Evolutionary conservation across 768 basidiomycete species (phyloP), one percentile per base, ranked within the genome.

Genomic region (Terana coerulea): DNA sequence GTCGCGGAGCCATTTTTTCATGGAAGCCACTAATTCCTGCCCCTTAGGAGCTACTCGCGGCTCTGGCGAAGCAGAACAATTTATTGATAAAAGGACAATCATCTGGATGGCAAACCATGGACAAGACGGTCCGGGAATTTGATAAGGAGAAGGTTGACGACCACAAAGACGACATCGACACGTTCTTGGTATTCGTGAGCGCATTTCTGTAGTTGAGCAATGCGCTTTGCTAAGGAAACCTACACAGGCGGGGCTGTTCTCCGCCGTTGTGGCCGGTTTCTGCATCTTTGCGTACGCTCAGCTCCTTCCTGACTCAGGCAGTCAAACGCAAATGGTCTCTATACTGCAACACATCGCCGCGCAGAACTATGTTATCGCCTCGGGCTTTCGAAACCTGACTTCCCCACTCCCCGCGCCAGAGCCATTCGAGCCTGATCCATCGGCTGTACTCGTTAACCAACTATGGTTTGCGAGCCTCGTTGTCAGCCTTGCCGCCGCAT

Each of bases 391-490:
- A 2, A 49, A 49, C 37, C 7, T 37, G 5, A 39, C 47, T 6
- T 3, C 17, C 8, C 26, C 22, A 14, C 5, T n/a, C 6, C 36
- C n/a, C 14, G 7, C 36, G 11, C 41, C 7, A 15, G 10, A 6
- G 3, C 12, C 26, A 29, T 29, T 30, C 28, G 28, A 22, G 3
- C n/a, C n/a, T n/a, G n/a, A n/a, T n/a, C n/a, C n/a, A n/a, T n/a
- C n/a, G n/a, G n/a, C n/a, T n/a, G 30, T 56, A 1, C 52, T 52
- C 48, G 48, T 59, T 29, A 63, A 65, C 37, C 49, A 47, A 2
- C 34, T 59, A 2, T 60, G 60, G 59, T 65, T 63, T 57, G 52
- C 60, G 1, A 57, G 59, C 17, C 57, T 65, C 5, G 28, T 55
- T 8, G 55, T 52, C 25, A 59, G 53, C 21, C 52, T 65, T 8